Evolutionary conservation across 176 grass and related monocot genomes (phyloP), one percentile per base, ranked within the genome.

Genomic region (Triticum timopheevii): DNA sequence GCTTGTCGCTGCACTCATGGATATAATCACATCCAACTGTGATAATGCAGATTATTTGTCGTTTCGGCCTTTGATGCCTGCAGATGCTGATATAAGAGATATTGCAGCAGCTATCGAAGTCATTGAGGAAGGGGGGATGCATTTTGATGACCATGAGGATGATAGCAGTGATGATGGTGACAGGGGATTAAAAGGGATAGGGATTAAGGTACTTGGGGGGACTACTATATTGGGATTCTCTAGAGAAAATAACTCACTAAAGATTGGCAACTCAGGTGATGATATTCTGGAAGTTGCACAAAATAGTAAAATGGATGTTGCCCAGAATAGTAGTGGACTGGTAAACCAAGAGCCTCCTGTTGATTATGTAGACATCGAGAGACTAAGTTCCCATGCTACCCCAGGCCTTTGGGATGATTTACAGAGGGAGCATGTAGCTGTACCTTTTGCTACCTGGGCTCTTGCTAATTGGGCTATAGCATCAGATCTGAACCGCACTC

Each of bases 381-480:
- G 78, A 73, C 54, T 85, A 67, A 86, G 74, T 90, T 80, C 84
- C 69, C 58, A 85, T 85, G 82, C 87, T 65, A 82, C 89, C 12
- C 96, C 96, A 61, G 96, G 96, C 35, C 89, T 98, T 35, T 98
- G 96, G 96, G 96, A 98, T 84, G 96, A 98, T 83, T 81, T 98
- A 83, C 93, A 98, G 83, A 92, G 96, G 81, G 96, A 98, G 82
- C 92, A 98, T 88, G 96, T 98, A 31, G 96, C 96, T 69, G 93
- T 98, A 77, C 96, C 96, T 84, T 98, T 98, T 95, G 96, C 96
- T 65, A 90, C 96, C 50, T 98, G 96, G 96, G 96, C 96, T 80
- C 79, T 98, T 85, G 93, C 96, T 84, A 98, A 98, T 63, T 98
- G 96, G 96, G 93, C 96, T 85, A 59, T 96, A 52, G 93, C 96